A percentile compares a stretch with the other conserved stretches of the same genome.
Evolutionary conservation across 139 green algal species (phyloP).

Genomic region (Micractinium sp.): DNA sequence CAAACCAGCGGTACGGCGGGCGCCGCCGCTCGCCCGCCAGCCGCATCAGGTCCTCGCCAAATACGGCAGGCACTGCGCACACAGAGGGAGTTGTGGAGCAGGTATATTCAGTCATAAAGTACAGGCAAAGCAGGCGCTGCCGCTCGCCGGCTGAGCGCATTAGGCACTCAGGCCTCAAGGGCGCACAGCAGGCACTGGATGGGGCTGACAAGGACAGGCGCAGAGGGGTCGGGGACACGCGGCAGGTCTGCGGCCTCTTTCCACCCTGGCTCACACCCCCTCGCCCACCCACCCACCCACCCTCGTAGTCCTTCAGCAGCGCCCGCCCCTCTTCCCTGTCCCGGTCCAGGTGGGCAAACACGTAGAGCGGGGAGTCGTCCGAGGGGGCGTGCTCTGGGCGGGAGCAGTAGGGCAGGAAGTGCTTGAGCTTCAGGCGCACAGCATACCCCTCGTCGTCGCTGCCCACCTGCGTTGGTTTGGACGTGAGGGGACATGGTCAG

Average conservation of each 20-base stretch:
- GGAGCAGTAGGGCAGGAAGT: constrained; percentile 78
- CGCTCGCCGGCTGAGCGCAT: background rate
- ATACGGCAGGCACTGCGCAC: constrained; percentile 63
- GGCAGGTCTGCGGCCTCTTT: too few species aligned
- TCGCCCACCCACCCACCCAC: background rate
- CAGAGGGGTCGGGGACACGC: too few species aligned
- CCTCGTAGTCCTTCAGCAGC: constrained; percentile 65
- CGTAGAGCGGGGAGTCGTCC: constrained; percentile 76
- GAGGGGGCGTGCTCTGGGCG: constrained; percentile 53
- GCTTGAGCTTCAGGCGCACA: constrained; percentile 80
- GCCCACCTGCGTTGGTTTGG: constrained; percentile 72
- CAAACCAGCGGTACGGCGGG: constrained; percentile 88
- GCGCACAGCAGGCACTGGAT: too few species aligned
- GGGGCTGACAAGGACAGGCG: too few species aligned
- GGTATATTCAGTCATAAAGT: background rate
- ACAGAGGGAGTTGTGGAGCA: background rate
- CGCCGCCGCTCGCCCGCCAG: constrained; percentile 77
- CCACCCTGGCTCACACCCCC: background rate
- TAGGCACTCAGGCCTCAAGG: too few species aligned
- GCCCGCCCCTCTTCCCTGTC: constrained; percentile 38
- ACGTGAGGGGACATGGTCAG: too few species aligned
- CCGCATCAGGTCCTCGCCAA: constrained; percentile 84
- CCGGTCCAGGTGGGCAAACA: constrained; percentile 80
- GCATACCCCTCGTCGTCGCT: constrained; percentile 92
- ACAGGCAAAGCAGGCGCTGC: background rate